phyloP scores from a whole-genome alignment of 495 filamentous ascomycete species.

The Astrocystis sublimbata region DNA sequence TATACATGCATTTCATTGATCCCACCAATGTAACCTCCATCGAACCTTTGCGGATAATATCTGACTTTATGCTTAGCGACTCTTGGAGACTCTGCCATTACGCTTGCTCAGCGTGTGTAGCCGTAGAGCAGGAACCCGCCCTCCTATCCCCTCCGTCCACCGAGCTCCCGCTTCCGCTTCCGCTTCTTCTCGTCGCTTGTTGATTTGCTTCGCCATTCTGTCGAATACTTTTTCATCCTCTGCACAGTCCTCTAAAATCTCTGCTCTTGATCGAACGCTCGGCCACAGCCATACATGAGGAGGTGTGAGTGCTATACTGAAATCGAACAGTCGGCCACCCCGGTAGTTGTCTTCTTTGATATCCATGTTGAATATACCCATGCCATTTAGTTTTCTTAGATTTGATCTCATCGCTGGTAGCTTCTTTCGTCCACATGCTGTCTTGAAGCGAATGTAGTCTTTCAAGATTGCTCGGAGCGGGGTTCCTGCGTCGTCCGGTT shows the following conservation, averaged over 20 bases:
- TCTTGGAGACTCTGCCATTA: no score
- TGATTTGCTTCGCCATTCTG: background rate
- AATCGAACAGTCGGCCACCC: background rate
- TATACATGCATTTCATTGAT: no score
- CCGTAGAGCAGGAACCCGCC: no score
- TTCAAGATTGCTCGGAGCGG: background rate
- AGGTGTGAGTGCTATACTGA: background rate
- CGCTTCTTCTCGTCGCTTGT: no score
- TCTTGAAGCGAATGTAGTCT: background rate
- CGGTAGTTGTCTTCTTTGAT: background rate
- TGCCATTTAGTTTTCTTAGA: background rate
- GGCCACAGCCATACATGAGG: background rate
- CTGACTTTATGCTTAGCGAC: no score
- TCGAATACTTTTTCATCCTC: background rate
- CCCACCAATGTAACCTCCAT: no score
- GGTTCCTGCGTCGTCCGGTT: background rate
- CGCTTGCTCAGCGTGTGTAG: no score
- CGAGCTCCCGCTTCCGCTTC: no score
- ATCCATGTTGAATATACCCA: slow-evolving; percentile 1
- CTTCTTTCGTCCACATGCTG: background rate
- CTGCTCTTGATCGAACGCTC: background rate
- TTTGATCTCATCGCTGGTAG: background rate
- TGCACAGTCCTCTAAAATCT: background rate
- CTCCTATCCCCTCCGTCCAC: no score
- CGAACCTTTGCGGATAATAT: no score